Base-by-base conservation (phyloP, 805 yeast genomes). In the Metschnikowia orientalis region DNA sequence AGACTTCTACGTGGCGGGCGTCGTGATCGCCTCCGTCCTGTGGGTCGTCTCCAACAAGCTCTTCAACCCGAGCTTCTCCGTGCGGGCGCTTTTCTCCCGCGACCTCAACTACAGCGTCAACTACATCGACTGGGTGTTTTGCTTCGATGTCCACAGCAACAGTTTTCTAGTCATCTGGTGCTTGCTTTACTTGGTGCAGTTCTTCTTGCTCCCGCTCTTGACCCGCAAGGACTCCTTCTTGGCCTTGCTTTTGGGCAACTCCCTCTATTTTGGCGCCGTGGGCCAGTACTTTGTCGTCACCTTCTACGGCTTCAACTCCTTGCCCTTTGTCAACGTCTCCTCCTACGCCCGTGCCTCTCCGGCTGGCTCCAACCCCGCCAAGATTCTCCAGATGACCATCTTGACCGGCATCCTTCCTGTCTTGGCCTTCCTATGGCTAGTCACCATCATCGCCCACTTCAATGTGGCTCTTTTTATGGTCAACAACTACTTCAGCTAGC, bases 141-240 rank as follows among this genome's bases (percentile, higher is more conserved):
- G 96, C 61, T 89, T 89, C 54, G 97, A 88, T 51, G 80, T 88
- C 17, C 97, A 89, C 59, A 86, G 95, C 63, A 89, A 89, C 57
- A 75, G 45, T 35, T 45, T 45, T 16, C 42, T 45, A 29, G 32
- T 45, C 28, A 43, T 45, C 30, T 43, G 95, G 95, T 69, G 85
- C 33, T 28, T 39, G 37, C 46, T 45, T 26, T 45, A 44, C 21
- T 30, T 28, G 26, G 20, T 40, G 30, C 47, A 42, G 29, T 42
- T 44, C 25, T 42, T 42, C 36, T 34, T 45, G 30, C 61, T 87
- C 40, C 96, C 97, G 2, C 50, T 87, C 11, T 59, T 87, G 24
- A 74, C 78, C 32, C 56, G 76, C 48, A 72, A 78, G 43, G 77
- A 73, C 41, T 79, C 87, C 62, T 45, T 62, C 19, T 48, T 84